These are phyloP conservation scores for Bremia lactucae DNA, from an alignment of 352 stramenopile genomes.

Conservation along the genomic window DNA sequence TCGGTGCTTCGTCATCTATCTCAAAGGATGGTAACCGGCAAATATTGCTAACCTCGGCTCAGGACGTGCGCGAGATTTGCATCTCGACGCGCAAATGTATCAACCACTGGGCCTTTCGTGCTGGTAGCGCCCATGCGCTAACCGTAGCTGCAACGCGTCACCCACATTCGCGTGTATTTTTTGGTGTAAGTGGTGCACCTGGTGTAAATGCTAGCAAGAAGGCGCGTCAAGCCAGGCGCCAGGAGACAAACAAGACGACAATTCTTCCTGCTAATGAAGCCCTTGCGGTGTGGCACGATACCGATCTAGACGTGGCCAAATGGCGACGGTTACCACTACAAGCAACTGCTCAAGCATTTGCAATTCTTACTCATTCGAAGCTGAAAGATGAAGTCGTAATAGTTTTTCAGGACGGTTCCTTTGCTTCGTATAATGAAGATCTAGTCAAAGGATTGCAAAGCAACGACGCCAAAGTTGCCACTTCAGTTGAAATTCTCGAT, in stretches of 20 bases:
- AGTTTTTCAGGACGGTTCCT: constrained; percentile 52
- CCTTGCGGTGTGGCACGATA: constrained; percentile 48
- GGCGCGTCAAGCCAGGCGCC: constrained; percentile 21
- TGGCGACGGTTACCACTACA: constrained; percentile 38
- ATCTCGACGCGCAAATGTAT: constrained; percentile 51
- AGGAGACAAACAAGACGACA: constrained; percentile 21
- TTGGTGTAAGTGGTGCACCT: constrained; percentile 34
- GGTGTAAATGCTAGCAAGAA: constrained; percentile 35
- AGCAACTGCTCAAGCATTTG: constrained; percentile 20
- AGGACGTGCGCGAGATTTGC: constrained; percentile 62
- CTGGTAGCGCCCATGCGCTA: constrained; percentile 36
- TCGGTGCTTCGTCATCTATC: constrained; percentile 31
- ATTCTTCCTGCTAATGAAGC: constrained; percentile 25
- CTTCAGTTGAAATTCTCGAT: constrained; percentile 8
- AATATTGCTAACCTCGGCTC: constrained; percentile 49
- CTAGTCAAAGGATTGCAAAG: constrained; percentile 32
- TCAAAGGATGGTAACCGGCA: constrained; percentile 43
- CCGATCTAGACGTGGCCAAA: constrained; percentile 52
- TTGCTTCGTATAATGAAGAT: constrained; percentile 48
- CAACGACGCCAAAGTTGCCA: constrained; percentile 23
- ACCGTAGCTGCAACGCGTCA: constrained; percentile 44
- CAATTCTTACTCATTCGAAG: constrained; percentile 51
- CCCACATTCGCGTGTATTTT: constrained; percentile 43
- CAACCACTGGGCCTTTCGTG: constrained; percentile 67
- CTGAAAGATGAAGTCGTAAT: constrained; percentile 51